Conservation (phyloP, 1,284 basidiomycete species). For the Moesziomyces sp. region DNA sequence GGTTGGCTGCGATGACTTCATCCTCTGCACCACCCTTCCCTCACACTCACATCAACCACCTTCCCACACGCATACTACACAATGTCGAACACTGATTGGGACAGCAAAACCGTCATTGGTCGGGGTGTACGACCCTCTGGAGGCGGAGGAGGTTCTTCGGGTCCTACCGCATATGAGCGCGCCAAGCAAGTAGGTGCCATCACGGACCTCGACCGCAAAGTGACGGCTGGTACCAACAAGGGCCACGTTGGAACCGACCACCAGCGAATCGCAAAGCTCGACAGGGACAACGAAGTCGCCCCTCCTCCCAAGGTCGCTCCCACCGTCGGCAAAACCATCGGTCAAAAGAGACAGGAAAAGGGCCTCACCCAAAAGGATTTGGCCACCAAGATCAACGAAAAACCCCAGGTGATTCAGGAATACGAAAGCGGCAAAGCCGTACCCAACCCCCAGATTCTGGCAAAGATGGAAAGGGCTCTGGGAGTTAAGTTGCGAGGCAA, state of each 20-base stretch:
- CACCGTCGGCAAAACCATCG: conserved; percentile 86
- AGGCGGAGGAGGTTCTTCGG: conserved; percentile 74
- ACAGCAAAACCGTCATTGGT: conserved; percentile 76
- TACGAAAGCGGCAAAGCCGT: conserved; percentile 86
- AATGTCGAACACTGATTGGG: conserved; percentile 56
- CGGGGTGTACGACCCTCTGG: conserved; percentile 72
- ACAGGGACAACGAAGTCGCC: conserved; percentile 83
- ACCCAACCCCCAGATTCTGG: conserved; percentile 87
- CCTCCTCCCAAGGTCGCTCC: conserved; percentile 86
- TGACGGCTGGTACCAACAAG: conserved; percentile 62
- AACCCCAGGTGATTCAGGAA: conserved; percentile 85
- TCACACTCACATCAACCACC: too few species aligned
- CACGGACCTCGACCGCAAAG: conserved; percentile 70
- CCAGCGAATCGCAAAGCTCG: conserved; percentile 64
- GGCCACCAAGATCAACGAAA: conserved; percentile 91
- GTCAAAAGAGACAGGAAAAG: conserved; percentile 80
- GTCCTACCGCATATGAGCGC: conserved; percentile 63
- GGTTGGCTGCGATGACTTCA: too few species aligned
- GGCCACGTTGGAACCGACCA: conserved; percentile 62
- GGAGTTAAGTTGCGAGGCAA: conserved; percentile 80
- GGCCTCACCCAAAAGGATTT: conserved; percentile 91
- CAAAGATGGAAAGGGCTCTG: conserved; percentile 89
- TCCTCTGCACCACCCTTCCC: too few species aligned
- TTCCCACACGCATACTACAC: not conserved
- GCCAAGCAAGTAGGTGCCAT: conserved; percentile 70